Evolutionary conservation across 495 filamentous ascomycete genomes (phyloP), one percentile per base, ranked within the genome.

Genomic region (Neurospora sp.): DNA sequence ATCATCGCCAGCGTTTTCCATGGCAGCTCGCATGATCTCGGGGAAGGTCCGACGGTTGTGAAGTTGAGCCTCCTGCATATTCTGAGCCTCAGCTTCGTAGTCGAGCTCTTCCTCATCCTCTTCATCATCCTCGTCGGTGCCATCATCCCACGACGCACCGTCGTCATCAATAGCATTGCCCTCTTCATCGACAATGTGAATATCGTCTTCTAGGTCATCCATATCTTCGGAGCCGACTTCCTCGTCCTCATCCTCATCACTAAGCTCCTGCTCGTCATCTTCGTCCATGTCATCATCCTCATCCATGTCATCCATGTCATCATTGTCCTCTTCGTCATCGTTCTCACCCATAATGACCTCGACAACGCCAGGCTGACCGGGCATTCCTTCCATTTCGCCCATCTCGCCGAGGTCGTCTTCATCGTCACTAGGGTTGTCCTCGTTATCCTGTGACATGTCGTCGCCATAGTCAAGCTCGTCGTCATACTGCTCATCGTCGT

Each of bases 391-490:
- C 72, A 97, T 92, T 5, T 87, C 88, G 10, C 94, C 95, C 84
- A 96, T 93, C 42, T 91, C 92, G 77, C 90, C 86, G 20, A 87
- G 80, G 41, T 90, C 95, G 72, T 93, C 95, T 72, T 97, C 95
- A 71, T 98, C 94, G 77, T 97, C 96, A 77, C 93, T 96, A 69
- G 96, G 89, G 75, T 97, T 93, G 10, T 93, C 94, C 81, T 97
- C 95, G 72, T 92, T 90, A 79, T 93, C 92, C 70, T 87, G 88
- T 2, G 87, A 90, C 79, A 90, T 89, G 20, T 93, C 94, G 72
- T 95, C 95, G 11, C 94, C 92, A 75, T 95, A 94, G 70, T 93
- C 94, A 87, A 98, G 95, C 73, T 95, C 95, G 39, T 97, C 94
- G 69, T 89, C 92, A 74, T 93, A 96, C 40, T 86, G 69, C 69